Evolutionary conservation across 2,329 filamentous ascomycete genomes (phyloP), one percentile per base, ranked within the genome.

Genomic region (Sordariomycetes sp.): DNA sequence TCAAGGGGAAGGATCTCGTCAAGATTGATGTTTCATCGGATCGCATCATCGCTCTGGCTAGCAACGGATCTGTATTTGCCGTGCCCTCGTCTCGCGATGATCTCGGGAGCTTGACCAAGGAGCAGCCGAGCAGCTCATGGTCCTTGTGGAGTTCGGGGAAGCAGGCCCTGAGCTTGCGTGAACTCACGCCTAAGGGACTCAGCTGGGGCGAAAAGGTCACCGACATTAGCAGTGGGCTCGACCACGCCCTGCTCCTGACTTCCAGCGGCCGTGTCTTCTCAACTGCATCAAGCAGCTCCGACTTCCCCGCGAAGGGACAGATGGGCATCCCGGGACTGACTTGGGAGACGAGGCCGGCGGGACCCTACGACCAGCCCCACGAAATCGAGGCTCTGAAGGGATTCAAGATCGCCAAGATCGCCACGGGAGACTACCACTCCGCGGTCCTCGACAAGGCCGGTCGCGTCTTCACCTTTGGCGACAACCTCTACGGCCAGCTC

Each of bases 401-500:
- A 5, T 82, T 81, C 42, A 71, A 83, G 5, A 76, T 92, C 30
- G 59, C 66, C 5, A 72, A 84, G 43, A 80, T 96, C 38, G 88
- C 90, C 2, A 66, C 86, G 2, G 92, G 92, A 17, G 87, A 94
- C 51, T 78, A 80, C 44, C 92, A 98, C 59, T 94, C 86, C 4
- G 62, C 93, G 2, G 83, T 78, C 1, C 68, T 87, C 12, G 85
- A 90, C 50, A 73, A 74, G 39, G 68, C 81, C 34, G 90, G 90
- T 12, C 75, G 78, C 12, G 71, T 92, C 12, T 94, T 92, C 55
- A 70, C 79, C 6, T 96, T 94, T 60, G 92, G 92, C 24, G 88
- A 96, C 56, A 96, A 96, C 59, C 79, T 79, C 0, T 74, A 76
- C 28, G 92, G 92, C n/a, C 92, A 96, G 57, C 70, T 96, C 4